Percentiles rank a stretch among this genome's conserved stretches.
These are phyloP conservation scores for Suillus ampliporus DNA, from an alignment of 768 basidiomycete genomes.

Conservation along the genomic window DNA sequence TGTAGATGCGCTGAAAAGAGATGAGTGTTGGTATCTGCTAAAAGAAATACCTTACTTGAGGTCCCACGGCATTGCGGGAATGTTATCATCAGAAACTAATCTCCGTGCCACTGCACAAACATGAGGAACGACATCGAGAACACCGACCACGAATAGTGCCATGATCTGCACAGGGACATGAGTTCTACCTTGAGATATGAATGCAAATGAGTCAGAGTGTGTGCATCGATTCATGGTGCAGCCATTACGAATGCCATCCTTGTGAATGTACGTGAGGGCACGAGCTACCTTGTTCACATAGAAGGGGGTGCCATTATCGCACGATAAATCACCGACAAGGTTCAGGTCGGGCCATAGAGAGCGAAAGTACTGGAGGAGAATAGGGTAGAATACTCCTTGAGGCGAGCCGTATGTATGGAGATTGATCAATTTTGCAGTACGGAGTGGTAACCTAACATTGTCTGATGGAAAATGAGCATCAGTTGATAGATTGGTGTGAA, in stretches of 20 bases:
- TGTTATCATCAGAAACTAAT: background rate
- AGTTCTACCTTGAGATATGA: background rate
- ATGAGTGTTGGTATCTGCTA: background rate
- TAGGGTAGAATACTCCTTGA: background rate
- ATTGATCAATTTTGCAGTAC: background rate
- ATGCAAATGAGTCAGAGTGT: background rate
- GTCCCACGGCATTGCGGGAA: conserved; percentile 11
- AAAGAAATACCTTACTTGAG: conserved; percentile 6
- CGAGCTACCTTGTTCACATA: background rate
- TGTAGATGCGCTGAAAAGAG: background rate
- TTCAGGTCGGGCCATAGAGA: background rate
- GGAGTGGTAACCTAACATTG: conserved; percentile 1
- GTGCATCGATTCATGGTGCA: background rate
- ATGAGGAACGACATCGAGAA: background rate
- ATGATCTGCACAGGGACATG: background rate
- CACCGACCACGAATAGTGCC: background rate
- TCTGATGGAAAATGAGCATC: background rate
- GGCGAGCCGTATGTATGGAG: background rate
- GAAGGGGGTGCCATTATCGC: conserved; percentile 2
- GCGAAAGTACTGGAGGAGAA: background rate
- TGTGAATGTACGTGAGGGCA: conserved; percentile 2
- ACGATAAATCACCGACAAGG: background rate
- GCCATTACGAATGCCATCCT: conserved; percentile 5
- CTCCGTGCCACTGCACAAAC: conserved; percentile 1
- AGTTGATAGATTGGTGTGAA: background rate